Evolutionary conservation across 495 filamentous ascomycete genomes (phyloP), one percentile per base, ranked within the genome.

Genomic region (Penicillium diatomitis): DNA sequence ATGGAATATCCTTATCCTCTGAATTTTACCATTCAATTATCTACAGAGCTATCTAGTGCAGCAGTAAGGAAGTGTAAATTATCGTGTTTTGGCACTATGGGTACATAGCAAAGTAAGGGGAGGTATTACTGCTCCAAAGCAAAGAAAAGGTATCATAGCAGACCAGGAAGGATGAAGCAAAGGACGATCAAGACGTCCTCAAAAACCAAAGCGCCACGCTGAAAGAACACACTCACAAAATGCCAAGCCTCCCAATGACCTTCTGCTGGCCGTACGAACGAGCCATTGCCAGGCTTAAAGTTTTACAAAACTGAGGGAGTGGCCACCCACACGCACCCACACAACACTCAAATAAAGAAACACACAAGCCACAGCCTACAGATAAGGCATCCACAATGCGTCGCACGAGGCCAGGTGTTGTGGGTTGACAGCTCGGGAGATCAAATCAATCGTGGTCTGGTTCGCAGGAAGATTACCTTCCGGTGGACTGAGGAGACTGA

Each of bases 341-440:
- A 20, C 20, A 20, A 20, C 20, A 20, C 20, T 20, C 20, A 20
- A 20, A 20, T 2, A 20, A 20, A 20, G 20, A 55, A 56, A 49
- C 43, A 56, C 37, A 48, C 54, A 49, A 45, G 53, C 38, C 44
- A 20, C 30, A 30, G 7, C 35, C 67, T 78, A 98, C 51, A 97
- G 68, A 72, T 95, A 99, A 8, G 86, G 84, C 94, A 97, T 97
- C 89, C 92, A 99, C 55, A 97, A 75, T 53, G 90, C 81, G 75
- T 99, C 94, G 49, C 83, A 85, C 58, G 82, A 74, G 27, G 85
- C 81, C 64, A 99, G 64, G 63, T 88, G 84, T 73, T 84, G 78
- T 12, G 91, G 91, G 65, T 95, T 90, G 20, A 90, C 87, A 8
- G 89, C 87, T 68, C 79, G 80, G 9, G 83, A 82, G 48, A 99